These are phyloP conservation scores for Apiospora kogelbergensis DNA, from an alignment of 2,329 filamentous ascomycete species.

Conservation along the genomic window DNA sequence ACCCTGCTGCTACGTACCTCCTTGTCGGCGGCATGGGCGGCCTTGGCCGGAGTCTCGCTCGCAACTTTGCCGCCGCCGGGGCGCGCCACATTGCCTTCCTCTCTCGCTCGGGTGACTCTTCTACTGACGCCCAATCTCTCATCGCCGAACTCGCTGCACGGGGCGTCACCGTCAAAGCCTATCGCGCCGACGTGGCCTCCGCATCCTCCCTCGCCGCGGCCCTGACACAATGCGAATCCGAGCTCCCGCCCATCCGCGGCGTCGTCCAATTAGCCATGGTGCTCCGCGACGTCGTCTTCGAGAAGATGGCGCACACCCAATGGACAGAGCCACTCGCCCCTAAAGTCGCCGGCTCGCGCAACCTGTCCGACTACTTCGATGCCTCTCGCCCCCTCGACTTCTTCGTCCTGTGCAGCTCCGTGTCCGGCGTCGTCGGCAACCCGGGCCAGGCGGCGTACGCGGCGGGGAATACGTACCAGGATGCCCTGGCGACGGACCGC, in stretches of 20 bases:
- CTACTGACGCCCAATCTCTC: conserved; percentile 18
- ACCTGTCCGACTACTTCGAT: conserved; percentile 26
- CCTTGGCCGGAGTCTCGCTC: conserved; percentile 29
- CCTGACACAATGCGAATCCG: conserved; percentile 10
- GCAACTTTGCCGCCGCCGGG: conserved; percentile 29
- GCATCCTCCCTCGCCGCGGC: conserved; percentile 19
- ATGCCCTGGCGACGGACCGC: too few species aligned
- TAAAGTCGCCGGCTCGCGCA: conserved; percentile 44
- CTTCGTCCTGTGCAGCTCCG: too few species aligned
- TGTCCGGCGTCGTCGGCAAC: too few species aligned
- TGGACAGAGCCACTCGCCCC: conserved; percentile 36
- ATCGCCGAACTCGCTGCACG: conserved; percentile 22
- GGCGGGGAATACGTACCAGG: too few species aligned
- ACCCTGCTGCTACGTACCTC: conserved; percentile 29
- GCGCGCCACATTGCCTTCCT: conserved; percentile 31
- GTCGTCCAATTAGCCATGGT: conserved; percentile 45
- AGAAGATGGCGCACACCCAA: conserved; percentile 37
- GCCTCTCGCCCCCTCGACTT: too few species aligned
- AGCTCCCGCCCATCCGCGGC: conserved; percentile 32
- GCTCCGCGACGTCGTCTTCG: conserved; percentile 29
- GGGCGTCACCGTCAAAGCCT: conserved; percentile 27
- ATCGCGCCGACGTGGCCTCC: conserved; percentile 28
- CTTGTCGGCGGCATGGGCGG: conserved; percentile 35
- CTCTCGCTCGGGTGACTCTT: conserved; percentile 25
- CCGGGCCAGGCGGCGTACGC: too few species aligned